Percentiles rank a stretch among this genome's conserved stretches.
Conservation (phyloP, 768 basidiomycete species). For the Omphalotus guepiniiformis region DNA sequence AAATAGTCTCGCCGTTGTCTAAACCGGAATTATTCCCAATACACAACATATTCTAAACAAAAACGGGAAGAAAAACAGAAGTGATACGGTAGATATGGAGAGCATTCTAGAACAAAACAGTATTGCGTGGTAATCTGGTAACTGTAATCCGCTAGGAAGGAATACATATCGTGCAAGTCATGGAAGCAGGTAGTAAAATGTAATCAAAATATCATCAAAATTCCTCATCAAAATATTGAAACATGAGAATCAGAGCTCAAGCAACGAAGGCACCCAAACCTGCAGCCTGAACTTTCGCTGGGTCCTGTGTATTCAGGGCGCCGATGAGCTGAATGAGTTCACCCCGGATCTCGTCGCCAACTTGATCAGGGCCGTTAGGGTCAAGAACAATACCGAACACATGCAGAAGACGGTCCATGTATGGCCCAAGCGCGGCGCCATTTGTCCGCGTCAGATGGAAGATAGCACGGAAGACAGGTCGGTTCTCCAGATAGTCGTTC, state of each 20-base stretch:
- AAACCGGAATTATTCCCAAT: slow-evolving; percentile 3
- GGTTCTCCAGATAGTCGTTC: slow-evolving; percentile 88
- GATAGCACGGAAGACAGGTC: slow-evolving; percentile 82
- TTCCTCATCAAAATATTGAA: slow-evolving; percentile 9
- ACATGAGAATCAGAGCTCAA: slow-evolving; percentile 26
- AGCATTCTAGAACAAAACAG: too few relatives aligned
- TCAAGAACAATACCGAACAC: slow-evolving; percentile 84
- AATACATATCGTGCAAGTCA: background rate
- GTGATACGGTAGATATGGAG: background rate
- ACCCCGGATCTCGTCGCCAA: slow-evolving; percentile 73
- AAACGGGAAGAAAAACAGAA: background rate
- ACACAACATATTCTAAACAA: background rate
- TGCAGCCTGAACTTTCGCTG: slow-evolving; percentile 76
- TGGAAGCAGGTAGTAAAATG: slow-evolving; percentile 12
- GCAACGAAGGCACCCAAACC: slow-evolving; percentile 59
- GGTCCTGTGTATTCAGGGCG: slow-evolving; percentile 68
- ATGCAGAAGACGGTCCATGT: slow-evolving; percentile 73
- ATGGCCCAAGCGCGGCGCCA: slow-evolving; percentile 62
- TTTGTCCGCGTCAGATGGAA: slow-evolving; percentile 84
- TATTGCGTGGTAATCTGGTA: too few relatives aligned
- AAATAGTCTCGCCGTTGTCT: background rate
- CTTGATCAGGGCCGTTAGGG: slow-evolving; percentile 66
- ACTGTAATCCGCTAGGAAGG: too few relatives aligned
- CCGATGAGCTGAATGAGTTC: slow-evolving; percentile 73
- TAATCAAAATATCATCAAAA: slow-evolving; percentile 10